Conservation (phyloP, 495 filamentous ascomycete genomes). For the Parachaetomium inaequale region DNA sequence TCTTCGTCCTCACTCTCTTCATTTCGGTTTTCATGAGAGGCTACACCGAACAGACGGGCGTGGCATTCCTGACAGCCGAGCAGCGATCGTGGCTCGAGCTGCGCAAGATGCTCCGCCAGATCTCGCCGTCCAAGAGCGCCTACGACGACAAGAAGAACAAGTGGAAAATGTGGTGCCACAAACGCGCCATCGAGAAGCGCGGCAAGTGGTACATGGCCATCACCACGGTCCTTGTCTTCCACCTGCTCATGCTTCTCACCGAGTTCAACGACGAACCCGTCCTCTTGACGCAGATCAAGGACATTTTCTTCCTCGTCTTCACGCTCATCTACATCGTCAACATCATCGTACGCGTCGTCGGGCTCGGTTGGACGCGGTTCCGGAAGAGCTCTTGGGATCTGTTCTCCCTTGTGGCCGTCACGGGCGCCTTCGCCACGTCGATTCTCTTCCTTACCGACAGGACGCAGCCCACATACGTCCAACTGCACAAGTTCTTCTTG, state of each 20-base stretch:
- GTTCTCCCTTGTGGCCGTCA: constrained; percentile 79
- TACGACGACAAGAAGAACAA: constrained; percentile 66
- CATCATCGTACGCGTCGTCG: constrained; percentile 76
- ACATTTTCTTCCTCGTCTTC: constrained; percentile 75
- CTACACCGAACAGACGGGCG: constrained; percentile 97
- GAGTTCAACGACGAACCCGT: constrained; percentile 75
- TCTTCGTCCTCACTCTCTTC: constrained; percentile 97
- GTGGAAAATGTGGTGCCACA: constrained; percentile 93
- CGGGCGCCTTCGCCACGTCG: constrained; percentile 76
- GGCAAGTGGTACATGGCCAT: constrained; percentile 86
- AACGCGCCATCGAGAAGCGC: constrained; percentile 87
- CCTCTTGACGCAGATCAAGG: constrained; percentile 65
- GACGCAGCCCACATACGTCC: constrained; percentile 58
- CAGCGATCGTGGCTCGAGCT: constrained; percentile 97
- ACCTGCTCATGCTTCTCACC: constrained; percentile 75
- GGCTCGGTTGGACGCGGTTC: constrained; percentile 90
- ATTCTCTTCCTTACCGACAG: constrained; percentile 60
- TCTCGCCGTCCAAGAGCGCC: constrained; percentile 86
- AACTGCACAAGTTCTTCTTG: constrained; percentile 88
- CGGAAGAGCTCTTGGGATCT: constrained; percentile 93
- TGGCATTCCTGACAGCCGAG: constrained; percentile 93
- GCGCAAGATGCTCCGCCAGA: constrained; percentile 86
- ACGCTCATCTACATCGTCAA: constrained; percentile 83
- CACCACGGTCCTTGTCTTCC: constrained; percentile 72
- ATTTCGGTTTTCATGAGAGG: constrained; percentile 99